A percentile compares a stretch with the other conserved stretches of the same genome.
These are phyloP conservation scores for Pilasporangium apinafurcum DNA, from an alignment of 352 stramenopile species.

Conservation along the genomic window DNA sequence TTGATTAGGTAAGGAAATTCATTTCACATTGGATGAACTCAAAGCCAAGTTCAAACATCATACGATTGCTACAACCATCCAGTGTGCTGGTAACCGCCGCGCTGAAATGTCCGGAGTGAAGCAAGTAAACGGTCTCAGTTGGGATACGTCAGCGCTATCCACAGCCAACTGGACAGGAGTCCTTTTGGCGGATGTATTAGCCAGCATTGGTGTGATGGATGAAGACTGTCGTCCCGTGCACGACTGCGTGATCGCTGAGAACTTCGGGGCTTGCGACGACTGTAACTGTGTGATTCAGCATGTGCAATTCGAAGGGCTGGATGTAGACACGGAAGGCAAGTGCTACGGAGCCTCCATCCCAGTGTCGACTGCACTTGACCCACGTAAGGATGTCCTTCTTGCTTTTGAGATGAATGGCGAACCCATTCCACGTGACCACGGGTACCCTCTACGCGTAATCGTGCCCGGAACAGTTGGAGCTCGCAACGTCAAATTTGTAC, in stretches of 20 bases:
- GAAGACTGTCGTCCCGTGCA: conserved; percentile 46
- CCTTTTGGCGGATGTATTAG: conserved; percentile 90
- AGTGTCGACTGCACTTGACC: conserved; percentile 91
- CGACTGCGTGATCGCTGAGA: conserved; percentile 47
- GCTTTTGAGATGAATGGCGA: conserved; percentile 98
- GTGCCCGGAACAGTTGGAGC: conserved; percentile 94
- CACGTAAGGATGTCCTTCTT: conserved; percentile 95
- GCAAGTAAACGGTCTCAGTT: conserved; percentile 77
- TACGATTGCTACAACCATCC: conserved; percentile 91
- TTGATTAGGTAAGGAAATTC: conserved; percentile 15
- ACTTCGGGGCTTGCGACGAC: conserved; percentile 44
- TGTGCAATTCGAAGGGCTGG: conserved; percentile 80
- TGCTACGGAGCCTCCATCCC: conserved; percentile 88
- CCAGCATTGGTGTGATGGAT: conserved; percentile 77
- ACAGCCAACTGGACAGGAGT: conserved; percentile 96
- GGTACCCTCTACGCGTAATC: conserved; percentile 94
- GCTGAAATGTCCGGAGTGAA: conserved; percentile 91
- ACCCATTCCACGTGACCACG: conserved; percentile 92
- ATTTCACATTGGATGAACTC: conserved; percentile 81
- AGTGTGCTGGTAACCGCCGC: conserved; percentile 96
- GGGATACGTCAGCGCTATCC: conserved; percentile 88
- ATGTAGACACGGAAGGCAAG: conserved; percentile 79
- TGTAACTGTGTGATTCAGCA: conserved; percentile 75
- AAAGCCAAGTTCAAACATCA: conserved; percentile 92
- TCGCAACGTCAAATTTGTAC: conserved; percentile 97